phyloP scores from a whole-genome alignment of 768 basidiomycete genomes.

The Lactarius quietus region DNA sequence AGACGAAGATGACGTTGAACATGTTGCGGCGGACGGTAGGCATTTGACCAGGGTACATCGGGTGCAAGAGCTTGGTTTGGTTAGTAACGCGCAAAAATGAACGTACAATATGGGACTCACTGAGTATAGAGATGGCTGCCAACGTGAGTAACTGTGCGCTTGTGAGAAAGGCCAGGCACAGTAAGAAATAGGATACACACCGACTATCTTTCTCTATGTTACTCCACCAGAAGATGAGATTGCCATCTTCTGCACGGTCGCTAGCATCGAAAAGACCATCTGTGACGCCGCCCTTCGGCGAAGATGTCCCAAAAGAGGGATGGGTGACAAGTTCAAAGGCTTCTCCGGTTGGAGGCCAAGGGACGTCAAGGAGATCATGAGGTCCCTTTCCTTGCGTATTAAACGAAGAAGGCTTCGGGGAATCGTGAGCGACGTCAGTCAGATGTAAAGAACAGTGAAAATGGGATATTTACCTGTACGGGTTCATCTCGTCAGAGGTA shows the following conservation, averaged over 20 bases:
- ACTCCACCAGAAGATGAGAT: constrained; percentile 83
- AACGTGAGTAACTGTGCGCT: constrained; percentile 46
- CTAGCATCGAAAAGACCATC: constrained; percentile 90
- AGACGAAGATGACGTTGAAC: constrained; percentile 75
- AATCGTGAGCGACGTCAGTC: constrained; percentile 7
- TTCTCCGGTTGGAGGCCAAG: constrained; percentile 61
- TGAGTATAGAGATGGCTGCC: constrained; percentile 47
- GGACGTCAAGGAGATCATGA: constrained; percentile 54
- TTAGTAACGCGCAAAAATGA: constrained; percentile 19
- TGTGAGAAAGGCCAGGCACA: constrained; percentile 3
- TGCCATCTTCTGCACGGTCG: constrained; percentile 76
- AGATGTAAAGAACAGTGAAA: not conserved
- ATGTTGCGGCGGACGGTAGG: constrained; percentile 72
- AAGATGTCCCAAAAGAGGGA: constrained; percentile 48
- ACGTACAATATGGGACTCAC: constrained; percentile 33
- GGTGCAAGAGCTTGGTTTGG: constrained; percentile 61
- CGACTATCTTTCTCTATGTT: constrained; percentile 80
- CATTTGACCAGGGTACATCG: constrained; percentile 75
- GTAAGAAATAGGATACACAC: constrained; percentile 36
- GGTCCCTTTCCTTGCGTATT: constrained; percentile 64
- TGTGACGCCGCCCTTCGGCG: constrained; percentile 46
- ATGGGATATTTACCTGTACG: constrained; percentile 49
- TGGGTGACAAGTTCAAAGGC: constrained; percentile 75
- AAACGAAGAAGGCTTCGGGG: constrained; percentile 56
- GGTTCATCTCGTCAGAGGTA: constrained; percentile 59